phyloP scores from a whole-genome alignment of 2,329 filamentous ascomycete genomes.

The Coleophoma eucalyptorum region DNA sequence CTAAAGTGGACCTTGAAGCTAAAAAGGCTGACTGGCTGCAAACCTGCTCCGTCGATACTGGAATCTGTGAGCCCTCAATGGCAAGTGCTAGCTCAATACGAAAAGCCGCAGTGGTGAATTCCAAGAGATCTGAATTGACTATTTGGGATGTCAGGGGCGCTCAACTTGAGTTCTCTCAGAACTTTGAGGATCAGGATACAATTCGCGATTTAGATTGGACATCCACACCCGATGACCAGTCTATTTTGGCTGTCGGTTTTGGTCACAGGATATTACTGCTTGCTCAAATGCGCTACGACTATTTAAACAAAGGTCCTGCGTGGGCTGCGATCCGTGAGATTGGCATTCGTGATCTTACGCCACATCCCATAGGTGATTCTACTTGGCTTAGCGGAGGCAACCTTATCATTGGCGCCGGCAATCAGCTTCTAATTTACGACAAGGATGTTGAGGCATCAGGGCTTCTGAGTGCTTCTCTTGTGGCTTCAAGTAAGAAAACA shows the following conservation, averaged over 20 bases:
- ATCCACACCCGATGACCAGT: slow-evolving; percentile 83
- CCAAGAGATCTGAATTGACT: slow-evolving; percentile 68
- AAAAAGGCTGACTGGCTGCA: slow-evolving; percentile 73
- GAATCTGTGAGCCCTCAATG: slow-evolving; percentile 66
- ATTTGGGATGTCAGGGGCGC: slow-evolving; percentile 88
- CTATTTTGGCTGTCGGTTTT: slow-evolving; percentile 88
- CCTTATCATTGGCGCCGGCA: slow-evolving; percentile 83
- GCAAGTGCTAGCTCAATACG: slow-evolving; percentile 83
- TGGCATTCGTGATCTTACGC: slow-evolving; percentile 74
- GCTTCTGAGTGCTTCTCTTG: slow-evolving; percentile 19
- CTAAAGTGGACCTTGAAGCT: slow-evolving; percentile 60
- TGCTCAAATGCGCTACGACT: slow-evolving; percentile 87
- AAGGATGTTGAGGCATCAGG: slow-evolving; percentile 62
- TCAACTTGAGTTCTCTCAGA: slow-evolving; percentile 76
- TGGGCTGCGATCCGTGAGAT: slow-evolving; percentile 86
- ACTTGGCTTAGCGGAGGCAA: slow-evolving; percentile 86
- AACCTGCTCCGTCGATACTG: slow-evolving; percentile 78
- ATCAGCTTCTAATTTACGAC: slow-evolving; percentile 84
- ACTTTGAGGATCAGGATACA: slow-evolving; percentile 67
- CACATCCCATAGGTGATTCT: slow-evolving; percentile 88
- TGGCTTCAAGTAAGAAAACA: slow-evolving; percentile 17
- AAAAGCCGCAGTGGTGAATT: slow-evolving; percentile 80
- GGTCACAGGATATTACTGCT: slow-evolving; percentile 79
- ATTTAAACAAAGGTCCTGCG: slow-evolving; percentile 81
- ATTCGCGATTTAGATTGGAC: slow-evolving; percentile 93